Base-by-base conservation (phyloP, 495 filamentous ascomycete species). In the Durotheca rogersii region DNA sequence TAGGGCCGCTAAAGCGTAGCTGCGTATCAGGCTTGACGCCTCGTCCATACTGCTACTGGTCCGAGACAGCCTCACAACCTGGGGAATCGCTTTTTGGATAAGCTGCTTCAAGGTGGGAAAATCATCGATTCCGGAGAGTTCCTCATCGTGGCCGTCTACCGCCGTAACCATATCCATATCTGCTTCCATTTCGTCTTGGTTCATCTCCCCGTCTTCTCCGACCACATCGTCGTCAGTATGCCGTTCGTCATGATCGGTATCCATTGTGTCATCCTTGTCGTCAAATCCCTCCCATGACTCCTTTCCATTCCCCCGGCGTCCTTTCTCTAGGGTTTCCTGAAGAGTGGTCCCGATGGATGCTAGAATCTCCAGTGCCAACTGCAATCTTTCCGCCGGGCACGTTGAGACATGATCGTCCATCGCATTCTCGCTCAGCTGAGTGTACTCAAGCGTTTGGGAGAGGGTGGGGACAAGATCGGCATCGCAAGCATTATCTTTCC, bases 131-230 rank as follows among this genome's bases (percentile, higher is more conserved):
- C 67, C 60, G 21, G 51, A 52, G 5, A 67, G 54, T 10, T 65
- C 70, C 2, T 65, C 62, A 11, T 59, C 57, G 23, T 64, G 52
- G 7, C 69, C 68, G 37, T 77, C 78, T 18, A 35, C 72, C 10
- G 73, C 79, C 1, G 74, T 74, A 1, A 83, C 76, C 50, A 72
- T 68, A 1, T 77, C 79, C 75, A 84, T 81, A 56, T 85, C 81
- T 20, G 68, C 78, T 41, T 78, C 69, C 6, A 80, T 72, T 31
- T 77, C 73, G 27, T 75, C 65, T 36, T 66, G 38, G n/a, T 61
- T 53, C 64, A 65, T 66, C 32, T 69, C 68, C 11, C 64, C 65
- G 2, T 65, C 66, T 1, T 68, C 72, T 7, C 59, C 66, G 7
- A 58, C 65, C 1, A 53, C 59, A 6, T 65, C 65, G 4, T 53